A percentile compares a stretch with the other conserved stretches of the same genome.
phyloP scores from a whole-genome alignment of 768 basidiomycete species.

The Mrakia gelida region DNA sequence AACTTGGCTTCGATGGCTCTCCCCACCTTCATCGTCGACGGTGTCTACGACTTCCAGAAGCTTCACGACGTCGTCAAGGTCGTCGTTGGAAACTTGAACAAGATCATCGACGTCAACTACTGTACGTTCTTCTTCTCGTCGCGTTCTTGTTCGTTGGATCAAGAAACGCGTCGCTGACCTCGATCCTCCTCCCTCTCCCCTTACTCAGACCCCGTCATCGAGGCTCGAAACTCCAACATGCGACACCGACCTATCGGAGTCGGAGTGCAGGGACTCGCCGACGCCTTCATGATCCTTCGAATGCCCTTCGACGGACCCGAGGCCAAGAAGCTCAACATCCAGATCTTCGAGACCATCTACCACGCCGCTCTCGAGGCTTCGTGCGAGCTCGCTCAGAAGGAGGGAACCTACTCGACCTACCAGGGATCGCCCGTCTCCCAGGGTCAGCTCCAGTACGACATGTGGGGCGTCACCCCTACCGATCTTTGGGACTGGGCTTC shows the following conservation, averaged over 20 bases:
- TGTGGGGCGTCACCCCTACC: constrained; percentile 87
- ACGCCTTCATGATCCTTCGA: constrained; percentile 93
- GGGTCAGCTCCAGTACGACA: constrained; percentile 86
- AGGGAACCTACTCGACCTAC: constrained; percentile 84
- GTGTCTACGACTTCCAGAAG: constrained; percentile 83
- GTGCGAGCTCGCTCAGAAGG: constrained; percentile 70
- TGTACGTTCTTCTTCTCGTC: constrained; percentile 10
- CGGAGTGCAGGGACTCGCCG: constrained; percentile 96
- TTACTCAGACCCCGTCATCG: constrained; percentile 79
- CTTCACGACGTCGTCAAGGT: constrained; percentile 92
- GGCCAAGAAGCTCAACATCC: constrained; percentile 80
- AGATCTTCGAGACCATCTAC: constrained; percentile 99
- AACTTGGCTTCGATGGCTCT: constrained; percentile 96
- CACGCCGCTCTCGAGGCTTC: constrained; percentile 89
- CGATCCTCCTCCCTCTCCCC: constrained; percentile 60
- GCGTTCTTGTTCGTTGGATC: constrained; percentile 17
- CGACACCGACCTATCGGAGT: constrained; percentile 96
- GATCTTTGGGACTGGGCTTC: constrained; percentile 90
- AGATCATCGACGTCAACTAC: constrained; percentile 66
- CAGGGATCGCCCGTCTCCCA: constrained; percentile 82
- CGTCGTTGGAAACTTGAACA: constrained; percentile 86
- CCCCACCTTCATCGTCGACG: constrained; percentile 76
- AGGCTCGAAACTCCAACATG: constrained; percentile 88
- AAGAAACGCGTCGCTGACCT: neutral
- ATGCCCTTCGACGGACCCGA: constrained; percentile 89